These are phyloP conservation scores for Monosporozyma servazzii DNA, from an alignment of 805 yeast genomes.

Conservation along the genomic window DNA sequence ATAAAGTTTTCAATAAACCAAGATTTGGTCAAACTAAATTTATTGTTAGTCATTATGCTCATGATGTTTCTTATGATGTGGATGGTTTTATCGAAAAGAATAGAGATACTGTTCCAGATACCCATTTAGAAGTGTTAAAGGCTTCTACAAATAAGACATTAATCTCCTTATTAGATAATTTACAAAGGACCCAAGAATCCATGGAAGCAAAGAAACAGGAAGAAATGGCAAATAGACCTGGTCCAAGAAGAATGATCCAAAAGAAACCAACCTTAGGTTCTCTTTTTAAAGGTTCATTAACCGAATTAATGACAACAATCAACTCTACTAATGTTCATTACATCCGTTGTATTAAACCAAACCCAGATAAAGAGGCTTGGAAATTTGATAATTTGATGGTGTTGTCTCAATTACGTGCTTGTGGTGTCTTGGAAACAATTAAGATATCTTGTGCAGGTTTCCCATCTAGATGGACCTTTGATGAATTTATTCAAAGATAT, in stretches of 20 bases:
- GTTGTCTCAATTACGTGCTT: slow-evolving; percentile 90
- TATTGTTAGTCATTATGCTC: slow-evolving; percentile 87
- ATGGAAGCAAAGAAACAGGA: slow-evolving; percentile 29
- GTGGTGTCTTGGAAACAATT: slow-evolving; percentile 97
- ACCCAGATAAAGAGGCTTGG: slow-evolving; percentile 91
- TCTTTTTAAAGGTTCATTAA: slow-evolving; percentile 83
- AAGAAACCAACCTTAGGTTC: slow-evolving; percentile 93
- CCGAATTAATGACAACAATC: slow-evolving; percentile 87
- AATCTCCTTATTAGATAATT: slow-evolving; percentile 51
- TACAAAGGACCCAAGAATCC: slow-evolving; percentile 40
- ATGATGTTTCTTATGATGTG: slow-evolving; percentile 84
- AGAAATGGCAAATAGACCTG: slow-evolving; percentile 34
- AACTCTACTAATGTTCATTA: slow-evolving; percentile 93
- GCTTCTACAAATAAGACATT: slow-evolving; percentile 59
- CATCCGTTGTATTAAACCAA: slow-evolving; percentile 95
- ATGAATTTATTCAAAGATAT: slow-evolving; percentile 84
- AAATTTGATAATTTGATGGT: slow-evolving; percentile 93
- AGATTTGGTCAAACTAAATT: slow-evolving; percentile 89
- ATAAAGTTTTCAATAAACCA: slow-evolving; percentile 80
- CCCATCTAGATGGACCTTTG: slow-evolving; percentile 93
- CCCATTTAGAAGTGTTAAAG: slow-evolving; percentile 77
- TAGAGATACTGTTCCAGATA: slow-evolving; percentile 94
- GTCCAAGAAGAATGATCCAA: slow-evolving; percentile 33
- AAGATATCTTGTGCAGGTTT: slow-evolving; percentile 96
- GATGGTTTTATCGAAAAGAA: slow-evolving; percentile 96